These are phyloP conservation scores for Pittosporum tobira DNA, from an alignment of 129 eudicot species.

Conservation along the genomic window DNA sequence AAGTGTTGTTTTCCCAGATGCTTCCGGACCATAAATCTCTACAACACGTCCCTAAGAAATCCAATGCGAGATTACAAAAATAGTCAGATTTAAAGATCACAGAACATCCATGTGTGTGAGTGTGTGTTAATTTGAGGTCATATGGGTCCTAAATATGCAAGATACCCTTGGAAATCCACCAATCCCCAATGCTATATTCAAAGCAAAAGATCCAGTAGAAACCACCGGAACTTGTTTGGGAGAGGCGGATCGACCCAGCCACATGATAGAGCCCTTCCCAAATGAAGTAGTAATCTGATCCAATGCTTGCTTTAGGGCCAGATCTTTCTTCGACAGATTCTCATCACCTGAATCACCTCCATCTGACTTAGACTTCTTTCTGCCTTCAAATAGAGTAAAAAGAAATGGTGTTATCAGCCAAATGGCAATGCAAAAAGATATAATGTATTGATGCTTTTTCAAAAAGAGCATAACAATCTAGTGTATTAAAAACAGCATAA, in stretches of 20 bases:
- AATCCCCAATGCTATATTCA: constrained; percentile 89
- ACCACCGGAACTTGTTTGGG: constrained; percentile 66
- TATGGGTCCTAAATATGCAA: not conserved
- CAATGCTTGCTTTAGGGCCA: constrained; percentile 76
- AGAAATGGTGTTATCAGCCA: not conserved
- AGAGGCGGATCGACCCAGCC: constrained; percentile 71
- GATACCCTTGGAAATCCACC: constrained; percentile 95
- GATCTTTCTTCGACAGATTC: constrained; percentile 67
- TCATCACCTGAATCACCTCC: constrained; percentile 84
- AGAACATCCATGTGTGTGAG: no score
- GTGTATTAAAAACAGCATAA: not conserved
- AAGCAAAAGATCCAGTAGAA: constrained; percentile 83
- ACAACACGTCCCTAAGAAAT: constrained; percentile 79
- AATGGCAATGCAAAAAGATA: not conserved
- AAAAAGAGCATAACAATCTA: not conserved
- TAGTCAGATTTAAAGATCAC: no score
- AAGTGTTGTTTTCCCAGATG: constrained; percentile 96
- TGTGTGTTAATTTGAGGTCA: no score
- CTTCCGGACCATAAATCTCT: constrained; percentile 93
- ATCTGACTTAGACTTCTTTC: constrained; percentile 54
- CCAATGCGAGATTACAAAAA: not conserved
- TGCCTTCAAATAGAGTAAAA: constrained; percentile 32
- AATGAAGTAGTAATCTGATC: constrained; percentile 83
- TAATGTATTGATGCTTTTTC: not conserved
- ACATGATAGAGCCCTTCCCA: constrained; percentile 95